Percentiles rank a stretch among this genome's conserved stretches.
Evolutionary conservation across 2,329 filamentous ascomycete genomes (phyloP).

Genomic region (Clonostachys rhizophaga): DNA sequence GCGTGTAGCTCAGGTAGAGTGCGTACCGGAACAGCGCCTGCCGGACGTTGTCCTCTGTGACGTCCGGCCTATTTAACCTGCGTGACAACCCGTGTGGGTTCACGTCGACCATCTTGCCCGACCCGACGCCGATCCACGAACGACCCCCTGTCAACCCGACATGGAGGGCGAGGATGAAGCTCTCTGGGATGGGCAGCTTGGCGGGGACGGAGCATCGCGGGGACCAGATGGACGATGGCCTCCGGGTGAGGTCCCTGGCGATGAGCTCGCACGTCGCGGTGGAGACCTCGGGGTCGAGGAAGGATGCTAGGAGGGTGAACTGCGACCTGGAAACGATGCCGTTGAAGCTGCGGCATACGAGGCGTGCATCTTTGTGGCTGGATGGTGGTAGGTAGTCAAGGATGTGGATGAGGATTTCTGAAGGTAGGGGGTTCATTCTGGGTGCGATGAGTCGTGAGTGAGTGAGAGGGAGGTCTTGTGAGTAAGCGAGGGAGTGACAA

Average conservation of each 20-base stretch:
- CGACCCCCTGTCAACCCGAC: slow-evolving; percentile 9
- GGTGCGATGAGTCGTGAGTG: not conserved
- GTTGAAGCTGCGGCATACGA: slow-evolving; percentile 24
- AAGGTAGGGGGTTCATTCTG: slow-evolving; percentile 22
- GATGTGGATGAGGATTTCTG: slow-evolving; percentile 21
- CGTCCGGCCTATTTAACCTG: slow-evolving; percentile 8
- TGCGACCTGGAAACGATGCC: slow-evolving; percentile 15
- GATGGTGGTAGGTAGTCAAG: slow-evolving; percentile 14
- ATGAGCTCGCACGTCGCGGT: slow-evolving; percentile 11
- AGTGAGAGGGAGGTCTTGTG: too few relatives aligned
- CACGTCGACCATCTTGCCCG: not conserved
- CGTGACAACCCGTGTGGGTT: slow-evolving; percentile 1
- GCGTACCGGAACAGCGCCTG: slow-evolving; percentile 24
- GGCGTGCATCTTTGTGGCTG: slow-evolving; percentile 15
- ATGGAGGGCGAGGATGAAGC: slow-evolving; percentile 23
- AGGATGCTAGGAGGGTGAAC: slow-evolving; percentile 19
- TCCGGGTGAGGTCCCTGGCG: slow-evolving; percentile 11
- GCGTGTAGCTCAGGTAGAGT: slow-evolving; percentile 23
- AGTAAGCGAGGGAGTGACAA: too few relatives aligned
- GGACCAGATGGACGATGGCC: slow-evolving; percentile 23
- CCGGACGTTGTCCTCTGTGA: slow-evolving; percentile 14
- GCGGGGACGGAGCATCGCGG: slow-evolving; percentile 23
- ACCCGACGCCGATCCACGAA: not conserved
- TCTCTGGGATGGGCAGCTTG: slow-evolving; percentile 17
- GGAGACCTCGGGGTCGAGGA: slow-evolving; percentile 17